Evolutionary conservation across 345 rosid species (phyloP), one percentile per base, ranked within the genome.

Genomic region (Boechera retrofracta): DNA sequence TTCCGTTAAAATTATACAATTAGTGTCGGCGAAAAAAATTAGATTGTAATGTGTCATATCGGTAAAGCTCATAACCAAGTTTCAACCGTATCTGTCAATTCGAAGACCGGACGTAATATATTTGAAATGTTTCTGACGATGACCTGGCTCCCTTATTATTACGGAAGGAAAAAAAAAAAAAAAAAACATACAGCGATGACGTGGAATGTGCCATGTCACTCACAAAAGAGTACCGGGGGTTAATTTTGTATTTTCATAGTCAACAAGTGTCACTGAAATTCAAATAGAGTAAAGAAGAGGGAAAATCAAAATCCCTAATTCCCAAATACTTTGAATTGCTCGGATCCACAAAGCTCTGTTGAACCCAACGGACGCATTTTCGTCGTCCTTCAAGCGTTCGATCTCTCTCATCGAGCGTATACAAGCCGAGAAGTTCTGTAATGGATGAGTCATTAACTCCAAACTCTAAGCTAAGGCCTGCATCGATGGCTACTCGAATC

Each of bases 361-460:
- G 39, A 58, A 53, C 52, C 70, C 49, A 67, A 67, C 75, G 64
- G 69, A 21, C 71, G 35, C 15, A 26, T 55, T 18, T 32, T 64
- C 45, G 45, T 67, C 77, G 32, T 45, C 28, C 10, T 62, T 10
- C 16, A 61, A 48, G 53, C 42, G 7, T 58, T 33, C 41, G 6
- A 28, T 16, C 9, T 60, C 45, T 29, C 36, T 33, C 26, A 4
- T 26, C 10, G 31, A 51, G 24, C 4, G 2, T 73, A 12, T 38
- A 3, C 36, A 57, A 42, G 29, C 47, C 5, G 39, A 32, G 52
- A 64, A 4, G 39, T 60, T 13, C 51, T 24, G 59, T 28, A 72
- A 93, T 94, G 97, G 95, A 83, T 0, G 97, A 90, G 74, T 42
- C 77, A 32, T 67, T 88, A 45, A 88, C 96, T 82, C 99, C 99